A percentile compares a stretch with the other conserved stretches of the same genome.
Conservation (phyloP, 805 yeast species). For the Wickerhamomyces pijperi region DNA sequence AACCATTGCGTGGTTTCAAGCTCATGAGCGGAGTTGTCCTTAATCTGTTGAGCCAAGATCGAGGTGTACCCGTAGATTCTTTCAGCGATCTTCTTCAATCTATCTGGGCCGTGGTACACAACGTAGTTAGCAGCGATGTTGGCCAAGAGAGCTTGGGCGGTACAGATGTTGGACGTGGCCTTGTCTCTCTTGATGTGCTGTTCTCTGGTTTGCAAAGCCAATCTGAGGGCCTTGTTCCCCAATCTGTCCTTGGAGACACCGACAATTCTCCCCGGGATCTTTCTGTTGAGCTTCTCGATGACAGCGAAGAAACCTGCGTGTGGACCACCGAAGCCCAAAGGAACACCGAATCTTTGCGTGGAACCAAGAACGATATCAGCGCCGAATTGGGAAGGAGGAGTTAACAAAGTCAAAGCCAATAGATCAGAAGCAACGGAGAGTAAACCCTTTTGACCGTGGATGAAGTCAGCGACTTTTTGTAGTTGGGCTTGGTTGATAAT, state of each 20-base stretch:
- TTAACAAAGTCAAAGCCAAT: constrained; percentile 74
- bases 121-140: constrained; percentile 94
- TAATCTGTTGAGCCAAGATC: constrained; percentile 52
- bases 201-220: constrained; percentile 95
- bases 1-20: constrained; percentile 60
- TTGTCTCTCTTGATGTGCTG: constrained; percentile 96
- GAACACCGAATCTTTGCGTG: constrained; percentile 94
- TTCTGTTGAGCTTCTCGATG: constrained; percentile 67
- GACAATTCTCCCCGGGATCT: constrained; percentile 92
- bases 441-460: constrained; percentile 65
- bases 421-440: constrained; percentile 86
- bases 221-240: constrained; percentile 79
- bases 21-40: constrained; percentile 26
- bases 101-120: constrained; percentile 91
- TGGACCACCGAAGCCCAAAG: constrained; percentile 97
- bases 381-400: constrained; percentile 75
- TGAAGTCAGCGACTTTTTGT: constrained; percentile 43
- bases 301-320: constrained; percentile 97
- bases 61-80: constrained; percentile 69
- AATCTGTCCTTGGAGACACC: constrained; percentile 89
- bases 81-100: constrained; percentile 65
- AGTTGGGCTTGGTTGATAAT: constrained; percentile 38
- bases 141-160: constrained; percentile 94
- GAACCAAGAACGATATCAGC: constrained; percentile 93
- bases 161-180: constrained; percentile 96